A percentile compares a stretch with the other conserved stretches of the same genome.
phyloP scores from a whole-genome alignment of 2,329 filamentous ascomycete genomes.

The Talaromyces islandicus region DNA sequence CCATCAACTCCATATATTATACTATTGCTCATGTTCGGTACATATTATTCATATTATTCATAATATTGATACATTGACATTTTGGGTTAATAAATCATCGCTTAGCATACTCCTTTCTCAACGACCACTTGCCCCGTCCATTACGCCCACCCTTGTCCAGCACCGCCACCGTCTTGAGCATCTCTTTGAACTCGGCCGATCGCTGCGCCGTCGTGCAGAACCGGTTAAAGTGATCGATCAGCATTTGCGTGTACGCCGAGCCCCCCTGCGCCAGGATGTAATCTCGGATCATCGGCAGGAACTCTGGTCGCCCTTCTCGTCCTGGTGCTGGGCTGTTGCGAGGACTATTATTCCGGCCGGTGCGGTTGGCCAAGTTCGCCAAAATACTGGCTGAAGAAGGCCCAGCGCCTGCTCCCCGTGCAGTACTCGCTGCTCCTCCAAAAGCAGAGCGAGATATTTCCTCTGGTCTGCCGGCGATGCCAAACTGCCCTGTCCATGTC shows the following conservation, averaged over 20 bases:
- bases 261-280: constrained; percentile 76
- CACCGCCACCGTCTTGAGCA: constrained; percentile 68
- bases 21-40: too few species aligned
- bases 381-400: constrained; percentile 36
- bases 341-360: constrained; percentile 9
- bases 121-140: constrained; percentile 50
- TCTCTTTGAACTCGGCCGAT: constrained; percentile 74
- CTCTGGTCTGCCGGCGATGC: constrained; percentile 66
- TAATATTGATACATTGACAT: too few species aligned
- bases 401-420: constrained; percentile 29
- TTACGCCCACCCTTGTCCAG: constrained; percentile 52
- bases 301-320: constrained; percentile 56
- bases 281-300: constrained; percentile 65
- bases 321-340: constrained; percentile 37
- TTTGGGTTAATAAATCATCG: too few species aligned
- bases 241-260: constrained; percentile 70
- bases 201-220: constrained; percentile 65
- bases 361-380: constrained; percentile 30
- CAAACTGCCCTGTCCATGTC: constrained; percentile 87
- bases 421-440: constrained; percentile 27
- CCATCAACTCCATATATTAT: neutral
- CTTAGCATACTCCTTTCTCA: constrained; percentile 51
- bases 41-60: too few species aligned
- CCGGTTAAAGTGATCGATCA: constrained; percentile 85
- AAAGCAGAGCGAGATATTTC: constrained; percentile 39